Conservation (phyloP, 2,329 filamentous ascomycete genomes). For the Botrytis fabae region DNA sequence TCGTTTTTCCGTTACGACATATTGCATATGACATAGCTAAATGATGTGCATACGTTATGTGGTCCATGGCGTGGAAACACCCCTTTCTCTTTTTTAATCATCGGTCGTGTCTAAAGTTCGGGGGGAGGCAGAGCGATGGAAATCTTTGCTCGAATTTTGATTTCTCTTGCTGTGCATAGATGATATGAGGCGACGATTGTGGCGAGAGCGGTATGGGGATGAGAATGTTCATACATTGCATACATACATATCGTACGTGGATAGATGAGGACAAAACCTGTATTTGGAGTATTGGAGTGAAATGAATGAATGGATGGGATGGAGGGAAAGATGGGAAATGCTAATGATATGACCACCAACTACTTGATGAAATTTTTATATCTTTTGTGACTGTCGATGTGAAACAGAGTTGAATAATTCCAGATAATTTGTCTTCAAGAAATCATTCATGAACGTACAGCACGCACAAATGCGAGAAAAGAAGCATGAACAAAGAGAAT, state of each 20-base stretch:
- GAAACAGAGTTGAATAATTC: neutral
- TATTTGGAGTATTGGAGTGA: slow-evolving; percentile 18
- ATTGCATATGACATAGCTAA: slow-evolving; percentile 8
- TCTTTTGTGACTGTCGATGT: neutral
- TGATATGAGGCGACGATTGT: neutral
- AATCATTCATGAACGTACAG: neutral
- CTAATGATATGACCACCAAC: slow-evolving; percentile 21
- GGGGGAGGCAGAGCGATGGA: neutral
- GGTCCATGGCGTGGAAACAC: neutral
- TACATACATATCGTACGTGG: slow-evolving; percentile 21
- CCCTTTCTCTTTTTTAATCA: neutral
- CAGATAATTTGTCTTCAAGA: neutral
- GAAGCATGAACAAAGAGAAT: neutral
- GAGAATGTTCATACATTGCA: slow-evolving; percentile 12
- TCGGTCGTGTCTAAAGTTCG: neutral
- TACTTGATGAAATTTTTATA: neutral
- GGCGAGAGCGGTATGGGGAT: neutral
- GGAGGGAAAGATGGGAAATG: slow-evolving; percentile 16
- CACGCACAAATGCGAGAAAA: neutral
- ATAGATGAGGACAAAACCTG: slow-evolving; percentile 5
- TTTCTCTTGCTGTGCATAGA: slow-evolving; percentile 19
- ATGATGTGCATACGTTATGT: slow-evolving; percentile 12
- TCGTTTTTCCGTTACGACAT: slow-evolving; percentile 12
- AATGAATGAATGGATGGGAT: slow-evolving; percentile 15
- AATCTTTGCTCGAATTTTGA: neutral